phyloP scores from a whole-genome alignment of 2,329 filamentous ascomycete species.

The Zymoseptoria tritici region DNA sequence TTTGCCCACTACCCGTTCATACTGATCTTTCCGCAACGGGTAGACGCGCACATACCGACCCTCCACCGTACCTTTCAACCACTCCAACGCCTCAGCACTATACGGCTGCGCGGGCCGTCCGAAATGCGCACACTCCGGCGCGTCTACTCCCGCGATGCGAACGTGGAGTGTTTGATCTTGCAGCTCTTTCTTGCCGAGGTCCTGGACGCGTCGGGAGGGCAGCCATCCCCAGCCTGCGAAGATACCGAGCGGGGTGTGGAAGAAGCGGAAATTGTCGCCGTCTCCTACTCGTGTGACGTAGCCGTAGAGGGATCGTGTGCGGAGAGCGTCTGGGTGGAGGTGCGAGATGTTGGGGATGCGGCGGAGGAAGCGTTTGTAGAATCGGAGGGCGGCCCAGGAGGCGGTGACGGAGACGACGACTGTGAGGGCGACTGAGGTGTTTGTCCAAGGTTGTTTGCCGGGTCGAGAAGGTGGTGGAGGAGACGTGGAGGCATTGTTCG shows the following conservation, averaged over 20 bases:
- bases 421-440: neutral
- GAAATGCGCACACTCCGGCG: constrained; percentile 88
- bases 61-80: constrained; percentile 67
- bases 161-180: constrained; percentile 62
- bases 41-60: constrained; percentile 71
- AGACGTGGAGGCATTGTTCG: neutral
- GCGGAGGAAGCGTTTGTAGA: constrained; percentile 68
- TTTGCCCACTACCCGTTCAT: constrained; percentile 81
- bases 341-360: constrained; percentile 72
- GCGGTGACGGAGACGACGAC: constrained; percentile 48
- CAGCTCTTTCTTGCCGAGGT: constrained; percentile 13
- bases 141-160: constrained; percentile 85
- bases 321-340: constrained; percentile 68
- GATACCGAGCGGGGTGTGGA: constrained; percentile 86
- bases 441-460: neutral
- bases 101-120: constrained; percentile 81
- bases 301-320: constrained; percentile 70
- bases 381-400: constrained; percentile 46
- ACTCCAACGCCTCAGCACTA: constrained; percentile 70
- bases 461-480: neutral
- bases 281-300: constrained; percentile 90
- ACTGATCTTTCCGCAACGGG: constrained; percentile 81
- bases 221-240: constrained; percentile 72
- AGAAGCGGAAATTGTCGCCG: constrained; percentile 91
- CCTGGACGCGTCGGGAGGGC: constrained; percentile 12